Percentiles rank a stretch among this genome's conserved stretches.
These are phyloP conservation scores for Dictyostelium capitatum DNA, from an alignment of 78 protist species.

Conservation along the genomic window DNA sequence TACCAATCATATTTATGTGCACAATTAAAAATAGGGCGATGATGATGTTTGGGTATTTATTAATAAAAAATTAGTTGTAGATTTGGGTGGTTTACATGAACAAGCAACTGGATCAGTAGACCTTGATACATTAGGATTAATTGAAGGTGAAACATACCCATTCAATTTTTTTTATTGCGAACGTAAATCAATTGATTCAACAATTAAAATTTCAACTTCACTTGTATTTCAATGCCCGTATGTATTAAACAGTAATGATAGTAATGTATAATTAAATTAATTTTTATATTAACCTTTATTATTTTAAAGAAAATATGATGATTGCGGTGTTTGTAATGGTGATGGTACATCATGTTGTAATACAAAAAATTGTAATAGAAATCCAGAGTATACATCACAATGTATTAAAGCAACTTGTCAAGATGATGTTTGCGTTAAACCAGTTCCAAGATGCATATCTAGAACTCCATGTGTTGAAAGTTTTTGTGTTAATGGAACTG, in stretches of 20 bases:
- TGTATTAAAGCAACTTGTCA: neutral
- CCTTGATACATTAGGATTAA: neutral
- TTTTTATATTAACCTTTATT: too few relatives aligned
- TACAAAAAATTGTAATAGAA: neutral
- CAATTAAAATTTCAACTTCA: neutral
- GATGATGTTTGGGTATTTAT: conserved; percentile 49
- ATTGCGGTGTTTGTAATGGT: conserved; percentile 75
- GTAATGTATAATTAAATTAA: too few relatives aligned
- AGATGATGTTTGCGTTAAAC: neutral
- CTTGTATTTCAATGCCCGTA: neutral
- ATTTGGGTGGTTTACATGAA: conserved; percentile 69
- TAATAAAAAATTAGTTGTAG: conserved; percentile 37
- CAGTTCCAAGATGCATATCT: neutral
- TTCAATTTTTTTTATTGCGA: conserved; percentile 76
- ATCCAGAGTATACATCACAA: neutral
- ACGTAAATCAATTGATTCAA: conserved; percentile 38
- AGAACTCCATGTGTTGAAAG: neutral
- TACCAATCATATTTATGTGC: too few relatives aligned
- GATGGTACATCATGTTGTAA: neutral
- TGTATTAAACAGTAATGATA: too few relatives aligned
- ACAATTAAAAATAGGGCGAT: too few relatives aligned
- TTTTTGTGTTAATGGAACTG: neutral
- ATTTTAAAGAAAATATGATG: neutral
- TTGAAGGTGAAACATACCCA: neutral
- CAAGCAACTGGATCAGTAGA: neutral